Base-by-base conservation (phyloP, 2,329 filamentous ascomycete genomes). In the Talaromyces sp. region DNA sequence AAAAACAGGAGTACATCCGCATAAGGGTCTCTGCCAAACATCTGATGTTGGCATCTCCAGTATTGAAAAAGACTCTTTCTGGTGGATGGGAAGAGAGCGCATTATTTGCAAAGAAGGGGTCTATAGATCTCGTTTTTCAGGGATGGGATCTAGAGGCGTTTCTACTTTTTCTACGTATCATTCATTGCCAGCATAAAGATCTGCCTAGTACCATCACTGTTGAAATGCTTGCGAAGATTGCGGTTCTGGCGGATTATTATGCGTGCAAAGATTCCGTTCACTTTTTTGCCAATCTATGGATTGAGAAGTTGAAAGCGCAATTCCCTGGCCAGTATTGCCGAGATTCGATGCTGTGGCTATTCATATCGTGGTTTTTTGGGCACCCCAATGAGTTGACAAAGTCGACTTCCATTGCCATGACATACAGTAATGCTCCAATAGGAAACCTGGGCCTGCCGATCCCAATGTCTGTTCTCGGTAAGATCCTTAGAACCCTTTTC, bases 341-440 rank as follows among this genome's bases (percentile, higher is more conserved):
- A 19, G 45, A 61, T n/a, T 39, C 50, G 9, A 19, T 64, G 11
- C 15, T 63, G 19, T 66, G 64, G 64, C 2, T 66, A 13, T 66
- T 1, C 79, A 77, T 22, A 80, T 85, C 56, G 15, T 62, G 49
- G 47, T 27, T 27, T 27, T 27, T 27, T 4, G 25, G 25, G 25
- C 25, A 3, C 25, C 4, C 25, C 25, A 4, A 27, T 27, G 25
- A 27, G 25, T 27, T 27, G 13, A 27, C 52, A 11, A 35, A 31
- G 35, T 31, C 4, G 60, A 50, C 25, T 3, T 60, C 43, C 5
- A 60, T 39, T 47, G 60, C 52, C 13, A 65, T 63, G 41, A 56
- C 41, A 10, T 27, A 27, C 25, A 27, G 25, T 27, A 27, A 27
- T 4, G 25, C 25, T 27, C 25, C 25, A 27, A 27, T 27, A 27